Percentiles rank a stretch among this genome's conserved stretches.
Evolutionary conservation across 129 eudicot genomes (phyloP).

Genomic region (Apium graveolens): DNA sequence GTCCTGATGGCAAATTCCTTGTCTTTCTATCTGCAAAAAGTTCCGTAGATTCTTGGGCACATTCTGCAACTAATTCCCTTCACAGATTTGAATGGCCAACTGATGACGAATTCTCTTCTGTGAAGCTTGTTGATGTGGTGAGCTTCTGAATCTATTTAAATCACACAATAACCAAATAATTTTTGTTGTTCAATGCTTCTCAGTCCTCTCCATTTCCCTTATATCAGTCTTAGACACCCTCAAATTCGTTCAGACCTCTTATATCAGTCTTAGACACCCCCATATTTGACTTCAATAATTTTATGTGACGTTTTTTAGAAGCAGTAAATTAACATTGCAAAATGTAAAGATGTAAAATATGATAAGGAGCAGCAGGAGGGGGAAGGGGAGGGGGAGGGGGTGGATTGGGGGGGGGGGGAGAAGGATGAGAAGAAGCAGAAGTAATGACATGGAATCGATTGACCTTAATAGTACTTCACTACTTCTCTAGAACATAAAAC

Average conservation of each 20-base stretch:
- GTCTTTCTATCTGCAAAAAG: constrained; percentile 80
- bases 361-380: neutral
- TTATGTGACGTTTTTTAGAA: neutral
- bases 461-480: too few species aligned
- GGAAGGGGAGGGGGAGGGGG: too few species aligned
- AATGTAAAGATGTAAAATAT: neutral
- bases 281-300: neutral
- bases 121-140: constrained; percentile 70
- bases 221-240: neutral
- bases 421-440: too few species aligned
- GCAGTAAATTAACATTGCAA: neutral
- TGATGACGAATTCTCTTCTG: constrained; percentile 34
- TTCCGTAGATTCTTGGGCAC: constrained; percentile 82
- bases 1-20: constrained; percentile 85
- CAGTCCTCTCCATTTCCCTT: neutral
- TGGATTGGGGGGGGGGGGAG: too few species aligned
- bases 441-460: too few species aligned
- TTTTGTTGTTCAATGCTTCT: neutral
- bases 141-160: constrained; percentile 14
- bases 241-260: neutral
- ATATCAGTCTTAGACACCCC: neutral
- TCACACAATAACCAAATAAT: neutral
- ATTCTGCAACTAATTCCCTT: constrained; percentile 80
- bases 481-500: neutral
- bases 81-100: constrained; percentile 79